Evolutionary conservation across 352 stramenopile species (phyloP), one percentile per base, ranked within the genome.

Genomic region (Phytophthora nicotianae): DNA sequence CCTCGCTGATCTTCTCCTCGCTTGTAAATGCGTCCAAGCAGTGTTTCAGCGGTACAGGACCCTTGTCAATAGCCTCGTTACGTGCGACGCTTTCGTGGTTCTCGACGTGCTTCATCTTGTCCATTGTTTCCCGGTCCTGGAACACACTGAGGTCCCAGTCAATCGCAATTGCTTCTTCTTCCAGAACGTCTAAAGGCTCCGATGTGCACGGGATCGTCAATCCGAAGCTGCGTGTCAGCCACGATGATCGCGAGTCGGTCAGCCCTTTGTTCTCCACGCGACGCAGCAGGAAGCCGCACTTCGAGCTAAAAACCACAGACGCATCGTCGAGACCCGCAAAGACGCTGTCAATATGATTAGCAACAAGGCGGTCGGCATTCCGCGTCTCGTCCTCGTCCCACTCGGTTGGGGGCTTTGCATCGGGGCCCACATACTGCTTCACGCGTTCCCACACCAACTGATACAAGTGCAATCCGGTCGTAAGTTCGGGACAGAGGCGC

Each of bases 11-110:
- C 58, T 93, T 95, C 50, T 96, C 88, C 56, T 95, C 86, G 10
- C 69, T 83, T 10, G 86, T 96, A 50, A 96, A 96, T 5, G 85
- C 81, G 60, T 96, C 82, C 41, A 96, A 65, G 45, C 88, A 96
- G 50, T 93, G 81, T 40, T 62, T 81, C 19, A 95, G 58, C 4
- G 88, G 88, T 16, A 96, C 88, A n/a, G 88, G 88, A 5, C 88
- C 88, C 58, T 96, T 94, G 65, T 96, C 88, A 51, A 95, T 91
- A 4, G 79, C 84, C 52, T 96, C 86, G 43, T 93, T 96, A 43
- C 83, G 87, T 37, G 86, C 84, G 16, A 96, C 81, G 48, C 86
- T 96, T 8, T 81, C 62, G 50, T 96, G 88, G 11, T 75, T 71
- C 21, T 96, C 88, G 37, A 96, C 66, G 29, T 91, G 81, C 61